Percentiles rank a stretch among this genome's conserved stretches.
Conservation (phyloP, 805 yeast genomes). For the Blastobotrys muscicola region DNA sequence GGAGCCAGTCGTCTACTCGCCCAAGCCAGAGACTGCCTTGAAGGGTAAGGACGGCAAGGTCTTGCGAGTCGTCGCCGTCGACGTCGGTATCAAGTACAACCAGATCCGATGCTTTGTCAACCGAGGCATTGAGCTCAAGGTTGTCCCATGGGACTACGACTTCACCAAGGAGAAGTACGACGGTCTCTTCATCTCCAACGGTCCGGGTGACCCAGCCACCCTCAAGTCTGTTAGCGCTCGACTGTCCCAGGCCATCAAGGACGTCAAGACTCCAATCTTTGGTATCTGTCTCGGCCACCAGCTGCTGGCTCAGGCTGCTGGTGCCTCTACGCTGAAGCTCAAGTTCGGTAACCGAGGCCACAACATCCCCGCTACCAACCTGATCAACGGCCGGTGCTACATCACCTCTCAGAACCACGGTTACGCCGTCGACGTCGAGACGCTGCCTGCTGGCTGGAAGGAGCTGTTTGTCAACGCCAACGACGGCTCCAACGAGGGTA, state of each 20-base stretch:
- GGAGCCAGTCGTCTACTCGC: slow-evolving; percentile 68
- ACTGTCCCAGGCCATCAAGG: slow-evolving; percentile 47
- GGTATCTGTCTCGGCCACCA: slow-evolving; percentile 99
- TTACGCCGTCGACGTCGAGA: slow-evolving; percentile 80
- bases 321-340: slow-evolving; percentile 85
- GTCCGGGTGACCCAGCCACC: slow-evolving; percentile 98
- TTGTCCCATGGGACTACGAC: slow-evolving; percentile 94
- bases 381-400: slow-evolving; percentile 89
- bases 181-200: slow-evolving; percentile 93
- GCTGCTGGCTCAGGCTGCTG: slow-evolving; percentile 87
- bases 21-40: slow-evolving; percentile 43
- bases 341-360: slow-evolving; percentile 99
- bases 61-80: slow-evolving; percentile 79
- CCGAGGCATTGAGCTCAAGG: slow-evolving; percentile 92
- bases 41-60: slow-evolving; percentile 66
- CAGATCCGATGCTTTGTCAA: slow-evolving; percentile 94
- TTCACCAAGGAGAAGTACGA: slow-evolving; percentile 74
- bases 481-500: slow-evolving; percentile 98
- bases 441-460: slow-evolving; percentile 77
- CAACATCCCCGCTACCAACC: slow-evolving; percentile 90
- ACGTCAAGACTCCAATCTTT: slow-evolving; percentile 77
- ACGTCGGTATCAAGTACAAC: slow-evolving; percentile 96
- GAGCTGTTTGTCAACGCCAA: slow-evolving; percentile 92
- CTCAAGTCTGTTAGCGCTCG: slow-evolving; percentile 58
- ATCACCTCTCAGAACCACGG: slow-evolving; percentile 99